Base-by-base conservation (phyloP, 257 asterid genomes). In the Prunella vulgaris region DNA sequence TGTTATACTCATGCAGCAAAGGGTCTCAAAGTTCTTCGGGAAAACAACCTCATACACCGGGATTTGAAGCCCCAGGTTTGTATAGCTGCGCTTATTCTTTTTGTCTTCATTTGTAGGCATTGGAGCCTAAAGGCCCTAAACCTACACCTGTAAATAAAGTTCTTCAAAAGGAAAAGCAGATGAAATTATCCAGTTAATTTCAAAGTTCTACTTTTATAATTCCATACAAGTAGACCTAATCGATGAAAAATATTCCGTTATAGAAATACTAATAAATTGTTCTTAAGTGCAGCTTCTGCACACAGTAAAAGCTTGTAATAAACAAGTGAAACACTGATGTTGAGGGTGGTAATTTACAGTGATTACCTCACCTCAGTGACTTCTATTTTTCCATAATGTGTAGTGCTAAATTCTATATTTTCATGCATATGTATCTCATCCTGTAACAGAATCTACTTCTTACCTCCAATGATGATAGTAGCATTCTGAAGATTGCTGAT, bases 31-130 rank as follows among this genome's bases (percentile, higher is more conserved):
- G 83, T 90, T 71, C 95, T 93, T 56, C 96, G 95, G 8, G 89
- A 89, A 13, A 83, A 82, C 86, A 87, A 87, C 81, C 78, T 93
- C 38, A 93, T 93, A 62, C 99, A 90, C 66, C 93, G 99, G 69
- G 99, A 93, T 79, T 74, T 93, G 44, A 93, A 93, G 72, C 99
- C 99, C 51, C 99, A 90, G 99, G 99, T 93, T 72, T 61, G 81
- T 70, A 35, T 73, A 44, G 56, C 66, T 27, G 33, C 28, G 20
- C 53, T 60, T 63, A 14, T 42, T 60, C 60, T 61, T 69, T 59
- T 18, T 17, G 14, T 40, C 18, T 64, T 69, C 24, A 17, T 35
- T 49, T 53, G 12, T 15, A 33, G 42, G n/a, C 33, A 24, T 9
- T 25, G 25, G 20, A 64, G 6, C 57, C 32, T 73, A 66, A 38